A percentile compares a stretch with the other conserved stretches of the same genome.
Evolutionary conservation across 495 filamentous ascomycete genomes (phyloP).

Genomic region (Filosporella fistucella): DNA sequence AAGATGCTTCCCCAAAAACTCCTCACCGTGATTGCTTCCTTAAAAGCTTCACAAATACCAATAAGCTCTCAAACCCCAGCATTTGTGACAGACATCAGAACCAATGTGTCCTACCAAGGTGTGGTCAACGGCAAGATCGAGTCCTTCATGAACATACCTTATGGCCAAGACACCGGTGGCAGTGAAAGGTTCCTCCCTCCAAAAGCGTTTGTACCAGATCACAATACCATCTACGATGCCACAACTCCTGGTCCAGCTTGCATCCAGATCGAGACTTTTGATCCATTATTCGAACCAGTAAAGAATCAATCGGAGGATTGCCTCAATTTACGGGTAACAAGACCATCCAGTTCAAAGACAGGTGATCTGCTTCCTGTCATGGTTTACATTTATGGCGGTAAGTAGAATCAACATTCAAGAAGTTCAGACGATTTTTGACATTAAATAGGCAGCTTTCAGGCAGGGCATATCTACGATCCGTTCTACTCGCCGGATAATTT

Average conservation of each 20-base stretch:
- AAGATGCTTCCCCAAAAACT: too few relatives aligned
- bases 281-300: constrained; percentile 5
- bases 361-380: constrained; percentile 50
- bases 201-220: constrained; percentile 23
- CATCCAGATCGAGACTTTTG: constrained; percentile 24
- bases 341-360: constrained; percentile 41
- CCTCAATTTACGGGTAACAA: constrained; percentile 55
- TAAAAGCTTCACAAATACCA: too few relatives aligned
- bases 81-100: too few relatives aligned
- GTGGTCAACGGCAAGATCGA: too few relatives aligned
- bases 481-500: constrained; percentile 36
- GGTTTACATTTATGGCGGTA: constrained; percentile 62
- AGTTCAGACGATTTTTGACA: too few relatives aligned
- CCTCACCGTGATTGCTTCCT: too few relatives aligned
- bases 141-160: constrained; percentile 41
- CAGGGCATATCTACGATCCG: too few relatives aligned
- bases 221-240: constrained; percentile 33
- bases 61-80: too few relatives aligned
- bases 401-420: constrained; percentile 24
- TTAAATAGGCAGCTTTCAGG: too few relatives aligned
- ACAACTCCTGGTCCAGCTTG: constrained; percentile 36
- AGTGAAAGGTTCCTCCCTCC: constrained; percentile 41
- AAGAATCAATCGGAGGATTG: constrained; percentile 53
- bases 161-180: constrained; percentile 37
- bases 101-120: too few relatives aligned